Evolutionary conservation across 768 basidiomycete genomes (phyloP).

Genomic region (Amanita pseudoporphyria): DNA sequence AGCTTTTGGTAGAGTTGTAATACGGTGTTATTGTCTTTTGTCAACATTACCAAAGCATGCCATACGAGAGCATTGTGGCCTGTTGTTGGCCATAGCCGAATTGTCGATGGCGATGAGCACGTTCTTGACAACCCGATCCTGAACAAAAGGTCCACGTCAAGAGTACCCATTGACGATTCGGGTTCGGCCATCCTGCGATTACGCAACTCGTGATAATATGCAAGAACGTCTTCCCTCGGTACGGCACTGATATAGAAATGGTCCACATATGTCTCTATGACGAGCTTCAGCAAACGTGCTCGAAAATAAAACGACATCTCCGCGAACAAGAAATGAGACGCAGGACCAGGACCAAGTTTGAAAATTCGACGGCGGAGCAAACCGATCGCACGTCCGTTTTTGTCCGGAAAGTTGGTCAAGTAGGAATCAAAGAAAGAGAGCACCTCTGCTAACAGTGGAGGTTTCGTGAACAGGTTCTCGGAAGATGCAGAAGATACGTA

Average conservation of each 20-base stretch:
- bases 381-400: constrained; percentile 21
- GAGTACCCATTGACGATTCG: constrained; percentile 1
- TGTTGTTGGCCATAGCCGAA: constrained; percentile 24
- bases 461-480: background rate
- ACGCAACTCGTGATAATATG: constrained; percentile 8
- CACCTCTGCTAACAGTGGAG: background rate
- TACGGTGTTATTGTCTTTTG: constrained; percentile 14
- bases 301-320: constrained; percentile 35
- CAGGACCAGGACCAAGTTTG: constrained; percentile 16
- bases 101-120: constrained; percentile 7
- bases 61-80: constrained; percentile 29
- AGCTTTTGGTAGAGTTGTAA: constrained; percentile 36
- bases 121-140: constrained; percentile 1
- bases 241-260: constrained; percentile 46
- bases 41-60: constrained; percentile 24
- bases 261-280: constrained; percentile 36
- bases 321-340: constrained; percentile 24
- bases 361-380: constrained; percentile 19
- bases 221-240: constrained; percentile 29
- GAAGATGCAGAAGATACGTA: background rate
- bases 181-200: background rate
- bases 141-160: background rate
- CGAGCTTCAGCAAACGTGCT: constrained; percentile 16
- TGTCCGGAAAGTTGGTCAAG: background rate
- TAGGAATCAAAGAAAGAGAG: constrained; percentile 5